These are phyloP conservation scores for Butyriboletus loyo DNA, from an alignment of 768 basidiomycete species.

Conservation along the genomic window DNA sequence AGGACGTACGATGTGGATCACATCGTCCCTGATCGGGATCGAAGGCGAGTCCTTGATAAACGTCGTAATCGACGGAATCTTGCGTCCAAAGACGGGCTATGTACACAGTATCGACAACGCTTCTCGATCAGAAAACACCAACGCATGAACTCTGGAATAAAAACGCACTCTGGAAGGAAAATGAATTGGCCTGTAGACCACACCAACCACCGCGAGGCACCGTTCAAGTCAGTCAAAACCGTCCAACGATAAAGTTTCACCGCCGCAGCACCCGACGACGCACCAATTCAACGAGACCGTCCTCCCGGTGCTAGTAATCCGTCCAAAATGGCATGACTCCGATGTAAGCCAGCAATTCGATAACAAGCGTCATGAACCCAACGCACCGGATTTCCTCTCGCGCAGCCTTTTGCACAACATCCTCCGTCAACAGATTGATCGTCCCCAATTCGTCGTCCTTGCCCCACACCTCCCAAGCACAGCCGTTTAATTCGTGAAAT, in stretches of 20 bases:
- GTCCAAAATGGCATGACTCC: neutral
- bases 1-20: conserved; percentile 49
- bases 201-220: neutral
- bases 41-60: conserved; percentile 20
- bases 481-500: conserved; percentile 46
- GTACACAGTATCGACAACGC: neutral
- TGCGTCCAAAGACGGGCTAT: conserved; percentile 61
- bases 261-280: conserved; percentile 19
- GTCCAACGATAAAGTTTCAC: neutral
- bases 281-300: conserved; percentile 63
- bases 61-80: conserved; percentile 50
- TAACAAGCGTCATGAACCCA: neutral
- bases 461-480: conserved; percentile 71
- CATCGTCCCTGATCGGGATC: conserved; percentile 39
- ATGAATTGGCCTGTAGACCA: conserved; percentile 53
- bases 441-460: conserved; percentile 64
- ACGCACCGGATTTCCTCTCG: conserved; percentile 57
- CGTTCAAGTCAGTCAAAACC: conserved; percentile 1
- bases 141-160: neutral
- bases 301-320: conserved; percentile 44
- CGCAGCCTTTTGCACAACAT: conserved; percentile 57
- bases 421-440: conserved; percentile 60
- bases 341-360: neutral
- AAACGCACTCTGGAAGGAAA: conserved; percentile 56
- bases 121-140: neutral